phyloP scores from a whole-genome alignment of 139 green algal genomes.

The Coccomyxa sp. region DNA sequence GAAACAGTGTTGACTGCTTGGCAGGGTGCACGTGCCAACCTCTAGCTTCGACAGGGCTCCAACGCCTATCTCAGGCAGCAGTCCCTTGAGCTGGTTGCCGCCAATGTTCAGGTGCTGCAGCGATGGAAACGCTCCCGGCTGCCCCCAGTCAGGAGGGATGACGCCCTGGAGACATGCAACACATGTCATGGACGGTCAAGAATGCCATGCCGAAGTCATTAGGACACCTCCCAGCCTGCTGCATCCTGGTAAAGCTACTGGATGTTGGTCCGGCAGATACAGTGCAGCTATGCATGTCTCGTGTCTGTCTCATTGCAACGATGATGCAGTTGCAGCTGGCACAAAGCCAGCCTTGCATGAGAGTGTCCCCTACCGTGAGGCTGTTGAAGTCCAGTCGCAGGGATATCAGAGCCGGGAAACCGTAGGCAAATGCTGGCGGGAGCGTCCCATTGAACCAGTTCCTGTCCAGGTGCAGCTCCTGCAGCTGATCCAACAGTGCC shows the following conservation, averaged over 20 bases:
- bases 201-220: not conserved
- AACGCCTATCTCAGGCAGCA: not conserved
- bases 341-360: not conserved
- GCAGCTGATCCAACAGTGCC: not conserved
- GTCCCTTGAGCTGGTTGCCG: not conserved
- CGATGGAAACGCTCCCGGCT: not conserved
- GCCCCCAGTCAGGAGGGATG: not conserved
- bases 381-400: constrained; percentile 5
- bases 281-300: too few relatives aligned
- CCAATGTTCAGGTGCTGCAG: not conserved
- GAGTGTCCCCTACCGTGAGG: constrained; percentile 1
- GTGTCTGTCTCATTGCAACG: too few relatives aligned
- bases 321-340: not conserved
- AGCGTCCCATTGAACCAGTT: not conserved
- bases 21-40: too few relatives aligned
- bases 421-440: not conserved
- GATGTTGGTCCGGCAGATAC: too few relatives aligned
- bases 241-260: too few relatives aligned
- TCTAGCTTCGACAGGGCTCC: not conserved
- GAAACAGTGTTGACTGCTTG: too few relatives aligned
- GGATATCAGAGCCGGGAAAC: not conserved
- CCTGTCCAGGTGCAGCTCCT: not conserved
- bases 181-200: not conserved
- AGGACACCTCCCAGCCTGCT: not conserved
- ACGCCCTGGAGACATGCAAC: not conserved